Evolutionary conservation across 441 rosid genomes (phyloP), one percentile per base, ranked within the genome.

Genomic region (Corymbia citriodora): DNA sequence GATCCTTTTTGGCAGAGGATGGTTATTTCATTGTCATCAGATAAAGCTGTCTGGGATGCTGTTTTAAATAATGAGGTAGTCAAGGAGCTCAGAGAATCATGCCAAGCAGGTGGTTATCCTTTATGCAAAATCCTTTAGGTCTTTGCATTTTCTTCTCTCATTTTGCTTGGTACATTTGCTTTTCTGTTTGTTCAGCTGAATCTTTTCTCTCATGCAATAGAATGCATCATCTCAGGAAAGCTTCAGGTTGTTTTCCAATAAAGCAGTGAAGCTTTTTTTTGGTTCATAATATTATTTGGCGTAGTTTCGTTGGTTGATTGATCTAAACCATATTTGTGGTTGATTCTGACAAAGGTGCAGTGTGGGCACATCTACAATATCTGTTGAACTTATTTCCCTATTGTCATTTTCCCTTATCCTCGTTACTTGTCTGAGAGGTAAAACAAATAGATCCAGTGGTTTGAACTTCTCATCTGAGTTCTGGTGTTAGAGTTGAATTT

Each of bases 21-120:
- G 98, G 99, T 98, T 48, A 55, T 95, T 90, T 97, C 99, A 5
- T 87, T 98, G 90, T 93, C 99, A 85, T 96, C 99, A 19, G 99
- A 98, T 89, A 93, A 68, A 91, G 96, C 97, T 92, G 98, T 98
- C 45, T 97, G 99, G 99, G 93, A 96, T 93, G 99, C 99, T 54
- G 98, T 98, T 91, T 90, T 96, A 95, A 96, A 93, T 87, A 96
- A 98, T 90, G 95, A 95, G 25, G 98, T 90, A 25, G 99, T 98
- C 57, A 93, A 93, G 48, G 97, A 97, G 93, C 96, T 98, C 87
- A 92, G 96, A 87, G 93, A 93, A 87, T 92, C 95, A 81, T 94
- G 92, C 87, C 49, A 65, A 87, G 92, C 94, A 94, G 98, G 98
- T 96, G 54, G 79, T 93, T 93, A 27, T 88, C 57, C 45, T 88